Conservation (phyloP, 805 yeast species). For the Kluyveromyces aestuarii region DNA sequence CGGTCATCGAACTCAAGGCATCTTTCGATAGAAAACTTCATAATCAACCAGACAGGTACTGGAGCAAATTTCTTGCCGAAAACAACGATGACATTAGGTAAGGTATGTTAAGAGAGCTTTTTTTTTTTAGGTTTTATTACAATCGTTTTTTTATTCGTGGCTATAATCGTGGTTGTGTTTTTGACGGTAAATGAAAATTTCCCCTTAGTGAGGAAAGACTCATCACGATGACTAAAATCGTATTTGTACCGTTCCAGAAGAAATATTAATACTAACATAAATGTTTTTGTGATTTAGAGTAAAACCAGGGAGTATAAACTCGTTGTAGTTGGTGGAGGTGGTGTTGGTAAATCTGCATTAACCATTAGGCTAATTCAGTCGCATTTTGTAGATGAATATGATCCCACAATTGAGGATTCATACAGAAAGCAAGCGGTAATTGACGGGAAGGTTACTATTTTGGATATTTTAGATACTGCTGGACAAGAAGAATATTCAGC, state of each 20-base stretch:
- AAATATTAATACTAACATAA: not conserved
- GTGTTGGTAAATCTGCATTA: conserved; percentile 95
- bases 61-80: not conserved
- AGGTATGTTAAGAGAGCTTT: not conserved
- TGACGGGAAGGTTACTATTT: conserved; percentile 65
- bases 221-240: not conserved
- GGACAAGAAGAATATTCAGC: conserved; percentile 97
- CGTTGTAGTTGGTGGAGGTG: conserved; percentile 98
- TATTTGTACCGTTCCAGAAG: not conserved
- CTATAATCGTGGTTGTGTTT: no score
- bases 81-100: not conserved
- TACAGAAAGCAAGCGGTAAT: conserved; percentile 82
- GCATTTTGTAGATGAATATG: conserved; percentile 95
- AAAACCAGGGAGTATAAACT: conserved; percentile 70
- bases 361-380: conserved; percentile 92
- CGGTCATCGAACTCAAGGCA: not conserved
- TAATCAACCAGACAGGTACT: not conserved
- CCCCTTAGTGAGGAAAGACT: not conserved
- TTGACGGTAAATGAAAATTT: not conserved
- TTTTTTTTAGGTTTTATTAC: not conserved
- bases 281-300: not conserved
- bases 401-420: conserved; percentile 93
- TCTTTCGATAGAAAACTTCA: not conserved
- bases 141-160: no score
- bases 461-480: conserved; percentile 94